phyloP scores from a whole-genome alignment of 169 alveolate species.

The Cryptosporidium muris region DNA sequence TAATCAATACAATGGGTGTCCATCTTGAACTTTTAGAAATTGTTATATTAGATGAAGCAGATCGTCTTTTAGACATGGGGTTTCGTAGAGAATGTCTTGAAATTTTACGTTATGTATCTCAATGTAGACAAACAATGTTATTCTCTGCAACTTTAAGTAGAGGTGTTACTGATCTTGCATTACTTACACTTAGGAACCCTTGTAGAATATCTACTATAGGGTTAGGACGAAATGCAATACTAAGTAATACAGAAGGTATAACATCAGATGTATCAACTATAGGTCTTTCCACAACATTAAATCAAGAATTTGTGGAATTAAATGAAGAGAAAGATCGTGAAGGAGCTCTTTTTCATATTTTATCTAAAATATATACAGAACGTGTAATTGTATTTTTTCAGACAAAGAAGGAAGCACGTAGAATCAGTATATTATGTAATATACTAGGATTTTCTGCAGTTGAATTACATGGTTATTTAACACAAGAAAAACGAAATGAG shows the following conservation, averaged over 20 bases:
- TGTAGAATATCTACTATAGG: conserved; percentile 59
- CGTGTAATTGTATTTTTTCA: conserved; percentile 84
- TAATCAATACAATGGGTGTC: conserved; percentile 75
- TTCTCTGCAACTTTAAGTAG: conserved; percentile 89
- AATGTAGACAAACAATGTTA: conserved; percentile 84
- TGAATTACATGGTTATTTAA: conserved; percentile 93
- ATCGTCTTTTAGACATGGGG: conserved; percentile 93
- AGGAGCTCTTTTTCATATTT: conserved; percentile 78
- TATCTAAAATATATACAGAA: conserved; percentile 74
- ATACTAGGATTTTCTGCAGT: conserved; percentile 87
- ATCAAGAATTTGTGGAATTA: conserved; percentile 77
- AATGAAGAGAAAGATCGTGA: conserved; percentile 74
- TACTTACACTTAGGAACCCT: conserved; percentile 83
- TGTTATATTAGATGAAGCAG: conserved; percentile 95
- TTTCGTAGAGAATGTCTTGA: conserved; percentile 86
- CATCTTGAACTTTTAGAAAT: conserved; percentile 86
- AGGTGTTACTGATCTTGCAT: conserved; percentile 84
- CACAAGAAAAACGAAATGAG: conserved; percentile 91
- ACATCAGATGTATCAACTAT: conserved; percentile 47
- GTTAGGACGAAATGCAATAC: neutral
- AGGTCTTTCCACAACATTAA: conserved; percentile 73
- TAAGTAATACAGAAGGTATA: neutral
- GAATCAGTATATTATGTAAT: conserved; percentile 84
- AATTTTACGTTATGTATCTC: conserved; percentile 74
- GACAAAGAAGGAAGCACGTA: conserved; percentile 91